These are phyloP conservation scores for Trypanosoma theileri DNA, from an alignment of 208 protist species.

Conservation along the genomic window DNA sequence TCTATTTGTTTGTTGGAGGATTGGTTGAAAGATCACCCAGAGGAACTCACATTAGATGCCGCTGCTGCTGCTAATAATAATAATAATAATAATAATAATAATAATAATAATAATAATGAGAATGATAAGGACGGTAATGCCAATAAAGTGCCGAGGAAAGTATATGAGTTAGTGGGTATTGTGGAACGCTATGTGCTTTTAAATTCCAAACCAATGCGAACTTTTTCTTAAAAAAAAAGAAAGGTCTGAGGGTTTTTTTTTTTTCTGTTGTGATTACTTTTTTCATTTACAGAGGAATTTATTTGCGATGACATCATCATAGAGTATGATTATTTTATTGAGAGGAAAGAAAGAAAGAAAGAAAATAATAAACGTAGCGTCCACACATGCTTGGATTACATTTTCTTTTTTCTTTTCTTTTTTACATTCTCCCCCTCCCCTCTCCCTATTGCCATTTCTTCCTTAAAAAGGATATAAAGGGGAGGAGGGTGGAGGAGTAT, in stretches of 20 bases:
- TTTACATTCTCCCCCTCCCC: slow-evolving; percentile 3
- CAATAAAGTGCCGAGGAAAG: slow-evolving; percentile 23
- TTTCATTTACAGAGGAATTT: not conserved
- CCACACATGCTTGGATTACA: too few relatives aligned
- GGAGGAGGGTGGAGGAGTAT: too few relatives aligned
- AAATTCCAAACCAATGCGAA: slow-evolving; percentile 72
- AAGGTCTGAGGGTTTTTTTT: too few relatives aligned
- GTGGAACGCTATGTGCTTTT: slow-evolving; percentile 60
- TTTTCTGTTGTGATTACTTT: not conserved
- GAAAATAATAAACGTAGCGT: too few relatives aligned
- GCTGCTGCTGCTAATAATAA: slow-evolving; percentile 17
- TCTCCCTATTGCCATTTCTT: too few relatives aligned
- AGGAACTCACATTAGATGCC: slow-evolving; percentile 47
- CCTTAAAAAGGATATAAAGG: too few relatives aligned
- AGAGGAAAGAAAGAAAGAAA: slow-evolving; percentile 11
- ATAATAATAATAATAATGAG: too few relatives aligned
- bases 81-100: too few relatives aligned
- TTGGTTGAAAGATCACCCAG: slow-evolving; percentile 56
- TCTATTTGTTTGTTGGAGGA: slow-evolving; percentile 34
- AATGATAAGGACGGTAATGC: not conserved
- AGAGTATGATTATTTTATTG: too few relatives aligned
- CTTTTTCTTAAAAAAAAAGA: slow-evolving; percentile 4
- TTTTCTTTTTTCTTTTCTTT: not conserved
- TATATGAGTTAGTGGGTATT: slow-evolving; percentile 73
- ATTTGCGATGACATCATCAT: not conserved